A percentile compares a stretch with the other conserved stretches of the same genome.
These are phyloP conservation scores for Alternaria arborescens DNA, from an alignment of 2,329 filamentous ascomycete species.

Conservation along the genomic window DNA sequence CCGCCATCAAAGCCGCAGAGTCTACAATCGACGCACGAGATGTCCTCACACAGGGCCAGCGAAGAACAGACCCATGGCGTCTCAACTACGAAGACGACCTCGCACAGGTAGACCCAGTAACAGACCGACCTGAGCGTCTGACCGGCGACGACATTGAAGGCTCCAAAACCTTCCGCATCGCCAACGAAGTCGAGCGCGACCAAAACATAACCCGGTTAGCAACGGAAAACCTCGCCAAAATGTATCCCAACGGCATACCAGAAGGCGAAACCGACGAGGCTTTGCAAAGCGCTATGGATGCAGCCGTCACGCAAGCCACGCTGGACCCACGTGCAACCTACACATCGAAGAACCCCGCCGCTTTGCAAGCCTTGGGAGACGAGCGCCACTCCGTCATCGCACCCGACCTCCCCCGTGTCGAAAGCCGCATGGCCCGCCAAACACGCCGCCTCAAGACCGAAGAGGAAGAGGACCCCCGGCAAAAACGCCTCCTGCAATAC, in stretches of 20 bases:
- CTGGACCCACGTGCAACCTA: conserved; percentile 56
- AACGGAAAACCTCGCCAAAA: conserved; percentile 46
- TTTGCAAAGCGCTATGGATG: conserved; percentile 40
- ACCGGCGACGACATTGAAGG: conserved; percentile 32
- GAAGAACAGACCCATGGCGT: conserved; percentile 76
- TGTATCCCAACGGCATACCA: conserved; percentile 48
- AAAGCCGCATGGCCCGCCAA: conserved; percentile 49
- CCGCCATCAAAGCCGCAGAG: conserved; percentile 83
- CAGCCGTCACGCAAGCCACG: conserved; percentile 44
- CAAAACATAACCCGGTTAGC: conserved; percentile 43
- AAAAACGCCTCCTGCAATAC: conserved; percentile 64
- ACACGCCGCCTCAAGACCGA: conserved; percentile 44
- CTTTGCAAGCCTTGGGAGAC: conserved; percentile 58
- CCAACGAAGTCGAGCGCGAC: conserved; percentile 45
- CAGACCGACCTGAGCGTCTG: conserved; percentile 67
- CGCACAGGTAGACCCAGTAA: conserved; percentile 75
- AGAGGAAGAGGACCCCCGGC: conserved; percentile 55
- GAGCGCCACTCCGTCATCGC: conserved; percentile 56
- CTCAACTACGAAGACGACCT: conserved; percentile 80
- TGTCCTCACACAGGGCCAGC: conserved; percentile 74
- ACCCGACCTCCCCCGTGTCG: conserved; percentile 60
- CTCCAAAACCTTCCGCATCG: conserved; percentile 33
- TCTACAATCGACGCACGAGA: conserved; percentile 77
- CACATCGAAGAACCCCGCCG: conserved; percentile 60
- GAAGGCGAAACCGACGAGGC: conserved; percentile 34